These are phyloP conservation scores for Phytophthora lateralis DNA, from an alignment of 352 stramenopile genomes.

Conservation along the genomic window DNA sequence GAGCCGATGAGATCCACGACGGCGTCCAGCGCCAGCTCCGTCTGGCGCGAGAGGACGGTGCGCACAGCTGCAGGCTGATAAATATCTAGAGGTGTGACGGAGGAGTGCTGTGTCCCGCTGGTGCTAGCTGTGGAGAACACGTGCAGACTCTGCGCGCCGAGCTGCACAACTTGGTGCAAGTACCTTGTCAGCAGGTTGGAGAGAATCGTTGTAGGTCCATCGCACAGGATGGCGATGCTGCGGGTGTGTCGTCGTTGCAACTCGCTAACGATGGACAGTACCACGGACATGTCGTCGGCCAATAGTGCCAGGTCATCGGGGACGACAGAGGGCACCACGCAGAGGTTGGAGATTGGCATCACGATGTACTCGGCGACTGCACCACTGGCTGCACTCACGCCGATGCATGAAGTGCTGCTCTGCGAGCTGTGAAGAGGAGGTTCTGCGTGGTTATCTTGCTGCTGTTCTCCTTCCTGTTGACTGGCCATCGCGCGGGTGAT, in stretches of 20 bases:
- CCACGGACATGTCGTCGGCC: conserved; percentile 43
- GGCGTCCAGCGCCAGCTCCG: conserved; percentile 40
- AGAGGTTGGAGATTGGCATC: conserved; percentile 42
- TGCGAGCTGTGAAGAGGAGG: background rate
- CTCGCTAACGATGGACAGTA: conserved; percentile 40
- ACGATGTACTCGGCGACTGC: conserved; percentile 51
- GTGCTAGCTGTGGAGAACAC: conserved; percentile 31
- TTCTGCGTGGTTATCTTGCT: background rate
- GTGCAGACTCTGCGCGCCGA: conserved; percentile 31
- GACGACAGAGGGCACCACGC: conserved; percentile 30
- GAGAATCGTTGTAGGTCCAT: conserved; percentile 29
- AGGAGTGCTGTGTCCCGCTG: conserved; percentile 26
- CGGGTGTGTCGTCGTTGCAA: conserved; percentile 25
- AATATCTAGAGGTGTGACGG: conserved; percentile 41
- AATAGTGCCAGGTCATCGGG: conserved; percentile 53
- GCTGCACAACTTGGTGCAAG: conserved; percentile 30
- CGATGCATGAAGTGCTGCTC: conserved; percentile 27
- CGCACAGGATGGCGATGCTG: conserved; percentile 38
- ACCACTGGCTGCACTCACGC: conserved; percentile 37
- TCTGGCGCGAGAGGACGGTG: conserved; percentile 28
- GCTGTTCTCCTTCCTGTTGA: conserved; percentile 2
- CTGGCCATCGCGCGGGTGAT: conserved; percentile 5
- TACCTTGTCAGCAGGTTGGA: conserved; percentile 38
- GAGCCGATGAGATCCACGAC: conserved; percentile 61
- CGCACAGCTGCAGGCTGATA: conserved; percentile 33